A percentile compares a stretch with the other conserved stretches of the same genome.
phyloP scores from a whole-genome alignment of 2,329 filamentous ascomycete species.

The Fusarium napiforme region DNA sequence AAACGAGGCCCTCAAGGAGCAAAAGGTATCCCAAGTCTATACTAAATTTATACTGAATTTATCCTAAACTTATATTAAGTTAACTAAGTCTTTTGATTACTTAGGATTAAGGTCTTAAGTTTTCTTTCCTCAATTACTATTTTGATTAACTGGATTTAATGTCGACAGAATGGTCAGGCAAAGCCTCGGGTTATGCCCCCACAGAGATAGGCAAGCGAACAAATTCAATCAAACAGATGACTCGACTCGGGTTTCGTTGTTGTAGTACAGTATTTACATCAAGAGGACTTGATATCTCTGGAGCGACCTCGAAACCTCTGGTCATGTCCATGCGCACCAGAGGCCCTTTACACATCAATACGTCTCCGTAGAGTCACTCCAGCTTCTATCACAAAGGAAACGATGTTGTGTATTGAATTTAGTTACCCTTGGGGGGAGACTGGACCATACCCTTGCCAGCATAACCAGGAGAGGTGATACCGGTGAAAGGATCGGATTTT shows the following conservation, averaged over 20 bases:
- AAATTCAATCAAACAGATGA: slow-evolving; percentile 47
- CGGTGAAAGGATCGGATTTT: slow-evolving; percentile 87
- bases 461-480: slow-evolving; percentile 83
- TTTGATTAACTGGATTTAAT: slow-evolving; percentile 17
- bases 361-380: slow-evolving; percentile 45
- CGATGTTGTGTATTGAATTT: slow-evolving; percentile 47
- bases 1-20: background rate
- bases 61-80: too few species aligned
- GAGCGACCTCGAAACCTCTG: slow-evolving; percentile 48
- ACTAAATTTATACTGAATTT: too few species aligned
- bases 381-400: slow-evolving; percentile 52
- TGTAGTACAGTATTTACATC: slow-evolving; percentile 60
- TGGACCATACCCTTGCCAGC: slow-evolving; percentile 82
- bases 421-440: slow-evolving; percentile 66
- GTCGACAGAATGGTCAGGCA: slow-evolving; percentile 25
- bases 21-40: too few species aligned
- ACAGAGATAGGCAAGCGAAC: slow-evolving; percentile 31
- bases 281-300: slow-evolving; percentile 44
- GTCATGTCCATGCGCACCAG: slow-evolving; percentile 43
- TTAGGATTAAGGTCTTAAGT: too few species aligned
- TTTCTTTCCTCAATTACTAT: slow-evolving; percentile 2
- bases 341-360: slow-evolving; percentile 50
- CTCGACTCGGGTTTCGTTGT: slow-evolving; percentile 52
- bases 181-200: slow-evolving; percentile 17
- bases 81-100: too few species aligned